These are phyloP conservation scores for Encephalitozoon romaleae DNA, from an alignment of 371 early-diverging fungal genomes.

Conservation along the genomic window DNA sequence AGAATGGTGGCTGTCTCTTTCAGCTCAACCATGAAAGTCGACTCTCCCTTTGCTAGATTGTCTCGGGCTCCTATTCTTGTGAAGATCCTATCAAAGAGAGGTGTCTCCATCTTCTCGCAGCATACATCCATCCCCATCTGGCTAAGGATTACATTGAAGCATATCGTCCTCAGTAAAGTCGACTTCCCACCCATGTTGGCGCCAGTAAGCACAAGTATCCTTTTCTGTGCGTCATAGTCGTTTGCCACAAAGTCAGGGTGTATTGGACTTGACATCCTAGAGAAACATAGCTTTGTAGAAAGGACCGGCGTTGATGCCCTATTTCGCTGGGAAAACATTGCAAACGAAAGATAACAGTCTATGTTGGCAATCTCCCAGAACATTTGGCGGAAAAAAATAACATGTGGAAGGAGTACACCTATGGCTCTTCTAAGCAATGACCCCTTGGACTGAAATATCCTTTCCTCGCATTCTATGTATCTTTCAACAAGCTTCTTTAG, in stretches of 20 bases:
- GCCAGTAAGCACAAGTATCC: slow-evolving; percentile 85
- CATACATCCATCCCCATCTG: slow-evolving; percentile 93
- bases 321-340: slow-evolving; percentile 64
- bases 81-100: slow-evolving; percentile 78
- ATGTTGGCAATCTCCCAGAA: slow-evolving; percentile 70
- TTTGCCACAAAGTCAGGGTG: slow-evolving; percentile 78
- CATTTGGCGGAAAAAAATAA: slow-evolving; percentile 64
- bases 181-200: slow-evolving; percentile 94
- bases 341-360: slow-evolving; percentile 76
- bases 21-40: slow-evolving; percentile 98
- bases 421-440: slow-evolving; percentile 33
- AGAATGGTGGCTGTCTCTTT: slow-evolving; percentile 85
- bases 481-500: slow-evolving; percentile 66
- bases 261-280: slow-evolving; percentile 46
- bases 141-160: slow-evolving; percentile 87
- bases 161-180: slow-evolving; percentile 68
- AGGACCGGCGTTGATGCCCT: slow-evolving; percentile 8
- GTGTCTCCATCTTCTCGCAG: slow-evolving; percentile 62
- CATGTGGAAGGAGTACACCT: slow-evolving; percentile 13
- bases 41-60: slow-evolving; percentile 68
- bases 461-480: slow-evolving; percentile 74
- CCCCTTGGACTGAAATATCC: slow-evolving; percentile 60
- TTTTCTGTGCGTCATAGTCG: slow-evolving; percentile 64
- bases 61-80: slow-evolving; percentile 75
- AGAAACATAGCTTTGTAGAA: slow-evolving; percentile 70